Evolutionary conservation across 2,329 filamentous ascomycete genomes (phyloP).

Genomic region (Ophiostoma montium): DNA sequence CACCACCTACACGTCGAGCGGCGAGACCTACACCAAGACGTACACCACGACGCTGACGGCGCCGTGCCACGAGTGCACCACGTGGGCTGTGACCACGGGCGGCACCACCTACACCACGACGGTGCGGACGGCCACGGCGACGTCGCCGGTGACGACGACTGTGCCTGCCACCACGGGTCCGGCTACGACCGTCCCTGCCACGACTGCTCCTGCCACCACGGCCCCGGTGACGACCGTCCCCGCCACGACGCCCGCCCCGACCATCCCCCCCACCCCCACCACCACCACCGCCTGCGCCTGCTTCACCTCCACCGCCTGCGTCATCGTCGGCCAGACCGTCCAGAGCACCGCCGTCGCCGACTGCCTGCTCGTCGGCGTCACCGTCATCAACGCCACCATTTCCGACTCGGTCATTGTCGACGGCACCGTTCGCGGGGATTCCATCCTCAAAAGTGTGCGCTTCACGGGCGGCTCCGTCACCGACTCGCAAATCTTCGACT

Average conservation of each 20-base stretch:
- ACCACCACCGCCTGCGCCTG: constrained; percentile 7
- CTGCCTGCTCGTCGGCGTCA: constrained; percentile 11
- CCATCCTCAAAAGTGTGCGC: constrained; percentile 8
- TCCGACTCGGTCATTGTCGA: constrained; percentile 11
- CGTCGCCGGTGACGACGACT: not conserved
- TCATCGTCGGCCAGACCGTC: constrained; percentile 12
- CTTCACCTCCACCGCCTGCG: constrained; percentile 9
- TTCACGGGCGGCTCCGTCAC: constrained; percentile 12
- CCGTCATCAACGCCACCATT: constrained; percentile 8
- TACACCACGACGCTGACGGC: not conserved
- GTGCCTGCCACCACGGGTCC: not conserved
- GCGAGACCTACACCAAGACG: constrained; percentile 5
- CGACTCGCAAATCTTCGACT: constrained; percentile 1
- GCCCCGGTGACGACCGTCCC: not conserved
- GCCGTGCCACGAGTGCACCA: not conserved
- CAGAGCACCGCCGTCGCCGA: constrained; percentile 9
- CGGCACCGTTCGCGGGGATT: constrained; percentile 5
- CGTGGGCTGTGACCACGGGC: constrained; percentile 1
- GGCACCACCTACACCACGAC: constrained; percentile 9
- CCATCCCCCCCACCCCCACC: not conserved
- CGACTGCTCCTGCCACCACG: not conserved
- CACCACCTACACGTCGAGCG: constrained; percentile 5
- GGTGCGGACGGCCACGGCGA: not conserved
- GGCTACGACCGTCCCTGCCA: not conserved
- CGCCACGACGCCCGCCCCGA: not conserved